Conservation (phyloP, 352 stramenopile genomes). For the Pythium sp. region DNA sequence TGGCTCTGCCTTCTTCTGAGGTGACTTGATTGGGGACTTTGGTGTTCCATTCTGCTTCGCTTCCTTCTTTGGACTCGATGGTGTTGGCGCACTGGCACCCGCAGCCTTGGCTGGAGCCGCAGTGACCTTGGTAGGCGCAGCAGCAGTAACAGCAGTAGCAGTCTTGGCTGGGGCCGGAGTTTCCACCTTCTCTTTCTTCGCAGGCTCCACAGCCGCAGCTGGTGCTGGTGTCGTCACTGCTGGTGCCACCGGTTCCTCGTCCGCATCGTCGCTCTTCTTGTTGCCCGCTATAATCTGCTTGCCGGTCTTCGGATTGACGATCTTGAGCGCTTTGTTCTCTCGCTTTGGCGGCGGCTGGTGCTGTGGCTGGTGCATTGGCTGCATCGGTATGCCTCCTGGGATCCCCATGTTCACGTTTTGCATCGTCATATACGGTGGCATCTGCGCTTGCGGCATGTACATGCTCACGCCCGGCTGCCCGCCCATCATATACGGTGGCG, state of each 20-base stretch:
- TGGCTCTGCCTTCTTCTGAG: slow-evolving; percentile 19
- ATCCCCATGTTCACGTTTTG: slow-evolving; percentile 47
- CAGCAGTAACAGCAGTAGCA: slow-evolving; percentile 4
- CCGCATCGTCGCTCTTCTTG: slow-evolving; percentile 12
- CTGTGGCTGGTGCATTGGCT: slow-evolving; percentile 19
- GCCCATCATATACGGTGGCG: slow-evolving; percentile 48
- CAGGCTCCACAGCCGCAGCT: slow-evolving; percentile 8
- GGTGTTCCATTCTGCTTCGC: slow-evolving; percentile 18
- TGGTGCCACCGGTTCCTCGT: neutral
- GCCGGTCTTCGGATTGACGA: slow-evolving; percentile 24
- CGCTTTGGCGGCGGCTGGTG: slow-evolving; percentile 42
- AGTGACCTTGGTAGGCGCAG: slow-evolving; percentile 10
- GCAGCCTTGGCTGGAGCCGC: slow-evolving; percentile 4
- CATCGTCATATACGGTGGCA: slow-evolving; percentile 39
- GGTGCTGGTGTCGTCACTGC: neutral
- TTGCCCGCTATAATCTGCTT: slow-evolving; percentile 10
- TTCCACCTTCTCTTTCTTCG: slow-evolving; percentile 14
- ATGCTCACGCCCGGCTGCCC: slow-evolving; percentile 34
- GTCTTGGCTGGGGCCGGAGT: neutral
- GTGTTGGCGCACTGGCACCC: slow-evolving; percentile 7
- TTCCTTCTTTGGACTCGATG: slow-evolving; percentile 18
- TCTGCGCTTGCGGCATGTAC: slow-evolving; percentile 18
- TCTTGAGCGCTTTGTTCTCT: slow-evolving; percentile 42
- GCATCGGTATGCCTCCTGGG: slow-evolving; percentile 37
- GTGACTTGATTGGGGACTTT: slow-evolving; percentile 19